Conservation (phyloP, 495 filamentous ascomycete species). For the Saxophila tyrrhenica region DNA sequence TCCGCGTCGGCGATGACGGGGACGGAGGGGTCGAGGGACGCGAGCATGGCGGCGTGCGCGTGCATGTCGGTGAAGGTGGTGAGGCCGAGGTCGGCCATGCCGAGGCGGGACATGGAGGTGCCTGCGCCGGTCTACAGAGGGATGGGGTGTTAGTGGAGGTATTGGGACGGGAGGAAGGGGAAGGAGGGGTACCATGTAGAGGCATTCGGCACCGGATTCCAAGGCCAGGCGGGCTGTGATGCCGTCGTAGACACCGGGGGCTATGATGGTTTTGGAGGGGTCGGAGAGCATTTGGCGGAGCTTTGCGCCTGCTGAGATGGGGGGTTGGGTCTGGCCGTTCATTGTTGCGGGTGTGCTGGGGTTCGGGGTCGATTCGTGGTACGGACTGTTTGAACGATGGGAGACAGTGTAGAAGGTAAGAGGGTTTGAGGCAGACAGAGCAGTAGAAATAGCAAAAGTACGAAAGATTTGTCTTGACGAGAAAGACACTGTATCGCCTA, state of each 20-base stretch:
- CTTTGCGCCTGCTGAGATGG: slow-evolving; percentile 13
- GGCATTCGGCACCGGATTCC: slow-evolving; percentile 45
- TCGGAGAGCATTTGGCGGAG: slow-evolving; percentile 24
- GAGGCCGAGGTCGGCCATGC: slow-evolving; percentile 56
- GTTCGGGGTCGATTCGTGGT: too few relatives aligned
- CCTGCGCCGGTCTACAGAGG: slow-evolving; percentile 53
- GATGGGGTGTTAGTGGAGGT: slow-evolving; percentile 9
- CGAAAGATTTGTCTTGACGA: too few relatives aligned
- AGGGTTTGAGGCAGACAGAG: too few relatives aligned
- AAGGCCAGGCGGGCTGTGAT: slow-evolving; percentile 55
- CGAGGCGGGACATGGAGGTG: slow-evolving; percentile 50
- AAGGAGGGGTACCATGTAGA: slow-evolving; percentile 51
- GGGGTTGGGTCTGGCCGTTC: slow-evolving; percentile 11
- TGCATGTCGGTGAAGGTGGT: slow-evolving; percentile 55
- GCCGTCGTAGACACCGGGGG: slow-evolving; percentile 60
- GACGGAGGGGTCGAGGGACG: slow-evolving; percentile 43
- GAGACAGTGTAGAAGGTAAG: too few relatives aligned
- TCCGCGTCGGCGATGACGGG: slow-evolving; percentile 65
- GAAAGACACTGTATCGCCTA: too few relatives aligned
- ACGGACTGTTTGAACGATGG: neutral
- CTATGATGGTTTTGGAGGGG: slow-evolving; percentile 31
- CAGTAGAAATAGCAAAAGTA: too few relatives aligned
- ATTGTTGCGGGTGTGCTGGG: slow-evolving; percentile 6
- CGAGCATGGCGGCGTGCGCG: slow-evolving; percentile 55
- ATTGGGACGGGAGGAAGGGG: neutral